Evolutionary conservation across 2,329 filamentous ascomycete genomes (phyloP).

Genomic region (Macrophomina tecta): DNA sequence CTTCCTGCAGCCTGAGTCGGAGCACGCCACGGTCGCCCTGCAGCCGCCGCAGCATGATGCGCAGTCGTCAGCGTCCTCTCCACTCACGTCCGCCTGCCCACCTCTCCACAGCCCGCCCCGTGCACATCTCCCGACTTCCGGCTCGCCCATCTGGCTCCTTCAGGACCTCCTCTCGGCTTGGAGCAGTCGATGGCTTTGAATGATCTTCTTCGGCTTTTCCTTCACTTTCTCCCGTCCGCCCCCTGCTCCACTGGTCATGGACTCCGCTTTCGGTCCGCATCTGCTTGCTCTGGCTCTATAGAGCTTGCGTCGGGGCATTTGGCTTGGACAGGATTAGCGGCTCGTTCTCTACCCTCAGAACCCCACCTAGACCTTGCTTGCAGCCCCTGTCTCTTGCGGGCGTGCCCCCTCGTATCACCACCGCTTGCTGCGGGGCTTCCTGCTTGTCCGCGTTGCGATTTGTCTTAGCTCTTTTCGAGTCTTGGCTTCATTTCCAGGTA

Average conservation of each 20-base stretch:
- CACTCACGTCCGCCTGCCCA: background rate
- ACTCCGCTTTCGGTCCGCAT: background rate
- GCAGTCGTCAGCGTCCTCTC: background rate
- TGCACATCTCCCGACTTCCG: slow-evolving; percentile 22
- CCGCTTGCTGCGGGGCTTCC: background rate
- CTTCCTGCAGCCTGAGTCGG: slow-evolving; percentile 7
- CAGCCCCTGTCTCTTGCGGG: background rate
- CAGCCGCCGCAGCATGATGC: slow-evolving; percentile 11
- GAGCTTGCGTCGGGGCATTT: background rate
- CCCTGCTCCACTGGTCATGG: background rate
- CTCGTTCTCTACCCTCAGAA: background rate
- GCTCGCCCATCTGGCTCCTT: slow-evolving; percentile 16
- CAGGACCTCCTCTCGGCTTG: slow-evolving; percentile 2
- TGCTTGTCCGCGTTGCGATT: background rate
- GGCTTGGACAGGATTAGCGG: background rate
- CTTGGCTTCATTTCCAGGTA: slow-evolving; percentile 3
- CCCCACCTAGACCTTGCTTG: slow-evolving; percentile 3
- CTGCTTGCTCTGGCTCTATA: background rate
- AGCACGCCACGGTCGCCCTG: slow-evolving; percentile 2
- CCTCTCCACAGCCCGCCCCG: background rate
- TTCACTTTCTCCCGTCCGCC: background rate
- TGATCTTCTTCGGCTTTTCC: slow-evolving; percentile 4
- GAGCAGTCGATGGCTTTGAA: background rate
- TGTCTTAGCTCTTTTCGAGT: background rate
- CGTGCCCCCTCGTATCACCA: background rate